phyloP scores from a whole-genome alignment of 176 grass and related monocot genomes.

The Tuctoria greenei region DNA sequence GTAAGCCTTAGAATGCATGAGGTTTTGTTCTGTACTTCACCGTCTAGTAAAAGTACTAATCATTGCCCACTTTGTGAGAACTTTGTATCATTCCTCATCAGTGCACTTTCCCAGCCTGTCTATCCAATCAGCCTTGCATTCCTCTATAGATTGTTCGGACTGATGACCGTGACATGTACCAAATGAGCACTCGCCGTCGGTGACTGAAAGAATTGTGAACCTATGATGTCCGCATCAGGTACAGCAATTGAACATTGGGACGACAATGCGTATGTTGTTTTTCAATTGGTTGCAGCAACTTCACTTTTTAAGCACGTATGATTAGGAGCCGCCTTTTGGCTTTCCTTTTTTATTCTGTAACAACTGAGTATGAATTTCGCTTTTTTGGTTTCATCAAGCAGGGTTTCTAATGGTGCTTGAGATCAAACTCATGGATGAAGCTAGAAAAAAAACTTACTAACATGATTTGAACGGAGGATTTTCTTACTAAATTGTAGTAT shows the following conservation, averaged over 20 bases:
- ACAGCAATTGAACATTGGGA: conserved; percentile 27
- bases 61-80: conserved; percentile 2
- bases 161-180: conserved; percentile 5
- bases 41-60: conserved; percentile 5
- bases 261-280: background rate
- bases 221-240: conserved; percentile 38
- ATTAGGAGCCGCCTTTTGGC: background rate
- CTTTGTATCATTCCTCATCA: conserved; percentile 10
- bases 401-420: background rate
- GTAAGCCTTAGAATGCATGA: background rate
- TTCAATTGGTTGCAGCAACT: conserved; percentile 14
- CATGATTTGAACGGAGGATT: background rate
- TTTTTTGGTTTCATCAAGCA: background rate
- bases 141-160: conserved; percentile 19
- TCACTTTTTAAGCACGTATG: conserved; percentile 1
- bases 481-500: background rate
- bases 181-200: conserved; percentile 27
- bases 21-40: background rate
- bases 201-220: background rate
- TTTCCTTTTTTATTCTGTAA: background rate
- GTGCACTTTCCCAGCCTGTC: conserved; percentile 7
- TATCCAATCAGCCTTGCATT: conserved; percentile 19
- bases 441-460: background rate
- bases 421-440: background rate
- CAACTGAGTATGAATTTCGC: background rate